Base-by-base conservation (phyloP, 2,329 filamentous ascomycete genomes). In the Alternaria brassicae region DNA sequence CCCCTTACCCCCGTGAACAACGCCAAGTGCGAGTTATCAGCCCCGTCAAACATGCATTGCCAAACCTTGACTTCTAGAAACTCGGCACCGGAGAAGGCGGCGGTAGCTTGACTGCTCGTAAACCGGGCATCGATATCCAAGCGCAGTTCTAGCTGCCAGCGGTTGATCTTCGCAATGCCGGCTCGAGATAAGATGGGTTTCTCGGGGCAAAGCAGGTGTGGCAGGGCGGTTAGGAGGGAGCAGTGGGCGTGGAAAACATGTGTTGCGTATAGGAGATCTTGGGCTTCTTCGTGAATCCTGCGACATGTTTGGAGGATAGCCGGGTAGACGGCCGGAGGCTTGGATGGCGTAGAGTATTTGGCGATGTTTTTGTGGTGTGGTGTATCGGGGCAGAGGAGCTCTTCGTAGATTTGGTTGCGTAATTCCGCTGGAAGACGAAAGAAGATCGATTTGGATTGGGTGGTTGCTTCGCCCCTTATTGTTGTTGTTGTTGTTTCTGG, bases 371-470 rank as follows among this genome's bases (percentile, higher is more conserved):
- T 57, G 5, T 63, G 47, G 17, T 53, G 57, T 4, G 57, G 49
- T 6, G 70, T 63, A 25, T 63, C 53, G 15, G 72, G 58, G 44
- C 66, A 72, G 15, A 83, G 72, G 27, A 82, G 72, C 28, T 72
- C 67, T 28, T 67, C 62, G 71, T 82, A 85, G 30, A 90, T 84
- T 69, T 89, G 82, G 54, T 88, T 85, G 36, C 83, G 82, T 3
- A 90, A 81, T 67, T 90, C 88, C 2, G 81, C 80, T 23, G 89
- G 83, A 1, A 91, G 80, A 15, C 65, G 71, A 73, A 82, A 80
- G 55, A 82, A 64, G 5, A 61, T 39, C 0, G 67, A 71, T 15
- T 52, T 30, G 9, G 58, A 9, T 53, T 74, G 72, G 1, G 51
- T 8, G 30, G 53, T 45, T 6, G 54, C 58, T 44, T 28, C 50